Percentiles rank a stretch among this genome's conserved stretches.
These are phyloP conservation scores for Heimioporus sp. DNA, from an alignment of 768 basidiomycete genomes.

Conservation along the genomic window DNA sequence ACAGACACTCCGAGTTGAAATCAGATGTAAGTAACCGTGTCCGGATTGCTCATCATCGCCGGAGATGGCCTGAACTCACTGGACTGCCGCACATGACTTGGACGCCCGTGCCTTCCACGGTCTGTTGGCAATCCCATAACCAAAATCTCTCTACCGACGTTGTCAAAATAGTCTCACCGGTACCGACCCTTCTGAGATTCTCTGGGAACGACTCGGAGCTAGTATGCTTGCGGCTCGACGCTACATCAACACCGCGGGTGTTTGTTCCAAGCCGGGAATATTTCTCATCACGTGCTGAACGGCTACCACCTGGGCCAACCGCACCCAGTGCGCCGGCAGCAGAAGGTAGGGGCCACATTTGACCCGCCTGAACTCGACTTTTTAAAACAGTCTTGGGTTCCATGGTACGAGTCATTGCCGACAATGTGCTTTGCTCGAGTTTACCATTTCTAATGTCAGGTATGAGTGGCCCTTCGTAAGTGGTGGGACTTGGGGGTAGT, in stretches of 20 bases:
- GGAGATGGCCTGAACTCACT: too few relatives aligned
- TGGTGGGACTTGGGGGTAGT: conserved; percentile 47
- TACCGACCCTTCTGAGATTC: conserved; percentile 70
- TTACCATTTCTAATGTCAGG: too few relatives aligned
- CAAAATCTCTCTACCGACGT: too few relatives aligned
- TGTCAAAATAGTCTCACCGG: too few relatives aligned
- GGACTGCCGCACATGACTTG: too few relatives aligned
- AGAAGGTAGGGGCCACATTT: conserved; percentile 81
- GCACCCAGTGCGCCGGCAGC: conserved; percentile 95
- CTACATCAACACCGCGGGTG: conserved; percentile 77
- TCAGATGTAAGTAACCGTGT: too few relatives aligned
- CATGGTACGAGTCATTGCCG: neutral
- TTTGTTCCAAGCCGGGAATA: conserved; percentile 81
- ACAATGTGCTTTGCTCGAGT: too few relatives aligned
- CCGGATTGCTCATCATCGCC: too few relatives aligned
- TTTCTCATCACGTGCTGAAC: conserved; percentile 83
- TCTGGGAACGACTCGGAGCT: conserved; percentile 65
- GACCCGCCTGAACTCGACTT: conserved; percentile 80
- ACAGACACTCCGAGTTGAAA: too few relatives aligned
- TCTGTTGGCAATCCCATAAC: too few relatives aligned
- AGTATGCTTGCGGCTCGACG: conserved; percentile 83
- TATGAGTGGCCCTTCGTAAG: neutral
- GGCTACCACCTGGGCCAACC: conserved; percentile 80
- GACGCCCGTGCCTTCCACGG: too few relatives aligned
- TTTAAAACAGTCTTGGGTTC: conserved; percentile 25